Conservation (phyloP, 345 rosid genomes). For the Durio zibethinus region DNA sequence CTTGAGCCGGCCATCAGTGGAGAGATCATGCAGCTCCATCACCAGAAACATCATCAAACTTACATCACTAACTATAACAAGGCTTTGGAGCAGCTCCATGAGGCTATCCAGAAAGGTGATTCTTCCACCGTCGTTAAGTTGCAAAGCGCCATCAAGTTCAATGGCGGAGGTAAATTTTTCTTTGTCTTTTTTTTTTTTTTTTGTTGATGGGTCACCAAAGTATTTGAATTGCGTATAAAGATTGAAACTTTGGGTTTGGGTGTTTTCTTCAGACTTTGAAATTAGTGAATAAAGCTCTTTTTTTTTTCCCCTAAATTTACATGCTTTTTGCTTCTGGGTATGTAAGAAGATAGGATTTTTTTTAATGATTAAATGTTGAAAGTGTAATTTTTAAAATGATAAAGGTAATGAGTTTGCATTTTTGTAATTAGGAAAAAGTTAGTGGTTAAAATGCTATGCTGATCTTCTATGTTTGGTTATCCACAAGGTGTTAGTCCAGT, state of each 20-base stretch:
- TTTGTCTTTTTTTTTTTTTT: background rate
- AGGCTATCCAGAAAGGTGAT: constrained; percentile 65
- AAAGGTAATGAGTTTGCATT: background rate
- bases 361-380: background rate
- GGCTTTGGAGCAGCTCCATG: constrained; percentile 73
- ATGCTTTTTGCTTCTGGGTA: background rate
- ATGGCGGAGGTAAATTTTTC: constrained; percentile 74
- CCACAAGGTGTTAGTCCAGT: too few relatives aligned
- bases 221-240: background rate
- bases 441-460: background rate
- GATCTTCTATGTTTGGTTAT: background rate
- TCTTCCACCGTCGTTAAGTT: constrained; percentile 58
- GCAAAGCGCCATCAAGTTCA: constrained; percentile 93
- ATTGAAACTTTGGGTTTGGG: background rate
- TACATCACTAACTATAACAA: constrained; percentile 87
- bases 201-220: background rate
- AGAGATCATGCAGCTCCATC: constrained; percentile 95
- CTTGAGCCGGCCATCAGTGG: constrained; percentile 92
- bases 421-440: background rate
- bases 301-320: background rate
- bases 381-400: background rate
- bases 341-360: background rate
- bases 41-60: constrained; percentile 96
- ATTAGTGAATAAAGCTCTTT: background rate
- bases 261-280: background rate